Percentiles rank a stretch among this genome's conserved stretches.
Conservation (phyloP, 495 filamentous ascomycete genomes). For the Hamigera avellanea region DNA sequence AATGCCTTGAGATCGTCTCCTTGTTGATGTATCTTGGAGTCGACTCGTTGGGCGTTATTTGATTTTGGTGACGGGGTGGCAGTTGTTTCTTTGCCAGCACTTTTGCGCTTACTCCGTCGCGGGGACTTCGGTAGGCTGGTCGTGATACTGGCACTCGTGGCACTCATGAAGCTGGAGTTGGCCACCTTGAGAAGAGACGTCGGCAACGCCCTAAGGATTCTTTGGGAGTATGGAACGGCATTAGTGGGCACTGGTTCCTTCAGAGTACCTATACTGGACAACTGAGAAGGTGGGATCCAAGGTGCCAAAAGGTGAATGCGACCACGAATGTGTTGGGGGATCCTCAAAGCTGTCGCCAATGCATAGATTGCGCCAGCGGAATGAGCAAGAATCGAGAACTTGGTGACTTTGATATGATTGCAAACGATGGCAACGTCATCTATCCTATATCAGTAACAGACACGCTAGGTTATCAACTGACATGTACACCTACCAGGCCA, state of each 20-base stretch:
- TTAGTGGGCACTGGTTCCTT: constrained; percentile 64
- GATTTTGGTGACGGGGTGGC: constrained; percentile 12
- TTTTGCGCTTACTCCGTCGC: constrained; percentile 51
- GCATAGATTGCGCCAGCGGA: constrained; percentile 97
- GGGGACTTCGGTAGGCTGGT: constrained; percentile 68
- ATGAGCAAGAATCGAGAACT: constrained; percentile 96
- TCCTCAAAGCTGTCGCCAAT: constrained; percentile 85
- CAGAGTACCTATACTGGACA: constrained; percentile 69
- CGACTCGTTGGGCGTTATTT: constrained; percentile 37
- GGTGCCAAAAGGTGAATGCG: constrained; percentile 91
- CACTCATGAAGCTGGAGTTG: constrained; percentile 88
- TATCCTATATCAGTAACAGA: constrained; percentile 18
- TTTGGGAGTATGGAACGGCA: constrained; percentile 81
- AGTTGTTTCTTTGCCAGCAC: constrained; percentile 28
- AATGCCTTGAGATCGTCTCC: constrained; percentile 19
- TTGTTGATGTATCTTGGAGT: constrained; percentile 41
- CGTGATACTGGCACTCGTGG: constrained; percentile 81
- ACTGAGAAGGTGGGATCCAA: constrained; percentile 97
- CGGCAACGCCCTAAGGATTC: constrained; percentile 81
- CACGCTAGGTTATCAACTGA: no score
- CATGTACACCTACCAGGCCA: constrained; percentile 73
- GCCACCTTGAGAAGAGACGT: constrained; percentile 87
- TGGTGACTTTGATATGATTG: constrained; percentile 81
- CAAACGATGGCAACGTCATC: constrained; percentile 96
- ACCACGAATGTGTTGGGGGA: constrained; percentile 91